Evolutionary conservation across 345 rosid genomes (phyloP).

Genomic region (Lepidium sativum): DNA sequence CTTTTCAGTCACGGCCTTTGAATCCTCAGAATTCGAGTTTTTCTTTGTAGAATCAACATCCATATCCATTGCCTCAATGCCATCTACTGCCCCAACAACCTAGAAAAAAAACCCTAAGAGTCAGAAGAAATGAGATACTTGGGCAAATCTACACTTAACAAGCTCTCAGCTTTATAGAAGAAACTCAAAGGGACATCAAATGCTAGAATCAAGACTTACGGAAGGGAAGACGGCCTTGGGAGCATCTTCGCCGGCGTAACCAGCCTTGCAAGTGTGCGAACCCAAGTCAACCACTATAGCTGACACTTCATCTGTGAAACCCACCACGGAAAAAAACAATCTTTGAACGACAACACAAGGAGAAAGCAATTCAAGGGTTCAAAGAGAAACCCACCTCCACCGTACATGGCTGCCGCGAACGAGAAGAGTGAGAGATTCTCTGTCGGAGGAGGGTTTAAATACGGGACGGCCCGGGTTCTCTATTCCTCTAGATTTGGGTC

Average conservation of each 20-base stretch:
- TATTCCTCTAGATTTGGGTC: neutral
- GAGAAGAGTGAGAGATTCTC: constrained; percentile 4
- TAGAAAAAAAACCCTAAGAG: constrained; percentile 22
- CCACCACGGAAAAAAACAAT: constrained; percentile 4
- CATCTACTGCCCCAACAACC: constrained; percentile 91
- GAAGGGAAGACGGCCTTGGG: constrained; percentile 99
- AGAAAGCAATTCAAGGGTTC: neutral
- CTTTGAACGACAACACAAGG: neutral
- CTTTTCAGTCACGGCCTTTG: constrained; percentile 56
- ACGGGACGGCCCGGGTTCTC: neutral
- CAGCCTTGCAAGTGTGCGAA: constrained; percentile 97
- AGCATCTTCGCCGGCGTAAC: constrained; percentile 99
- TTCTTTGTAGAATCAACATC: constrained; percentile 44
- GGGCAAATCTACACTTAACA: neutral
- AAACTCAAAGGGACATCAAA: neutral
- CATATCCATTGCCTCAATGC: constrained; percentile 74
- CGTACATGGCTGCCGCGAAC: constrained; percentile 57
- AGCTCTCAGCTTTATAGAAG: neutral
- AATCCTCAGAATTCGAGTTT: constrained; percentile 41
- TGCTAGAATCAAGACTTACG: constrained; percentile 34
- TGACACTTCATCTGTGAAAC: constrained; percentile 83
- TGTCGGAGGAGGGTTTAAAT: constrained; percentile 11
- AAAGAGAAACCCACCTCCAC: constrained; percentile 64
- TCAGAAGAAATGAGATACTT: neutral
- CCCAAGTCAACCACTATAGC: constrained; percentile 98